A percentile compares a stretch with the other conserved stretches of the same genome.
Conservation (phyloP, 1,139 yeast species). For the Lodderomyces oxycetoniae region DNA sequence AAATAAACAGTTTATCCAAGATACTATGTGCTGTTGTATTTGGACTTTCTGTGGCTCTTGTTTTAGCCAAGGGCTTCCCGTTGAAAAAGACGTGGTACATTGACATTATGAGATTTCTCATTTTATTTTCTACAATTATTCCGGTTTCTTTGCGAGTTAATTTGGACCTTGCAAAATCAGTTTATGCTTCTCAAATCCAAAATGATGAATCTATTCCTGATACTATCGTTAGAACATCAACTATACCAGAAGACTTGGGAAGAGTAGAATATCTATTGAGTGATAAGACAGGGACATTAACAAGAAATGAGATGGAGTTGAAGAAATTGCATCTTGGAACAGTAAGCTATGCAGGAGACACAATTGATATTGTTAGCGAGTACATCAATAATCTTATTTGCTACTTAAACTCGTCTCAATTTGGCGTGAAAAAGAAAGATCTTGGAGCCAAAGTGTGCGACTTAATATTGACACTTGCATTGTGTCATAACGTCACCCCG, state of each 20-base stretch:
- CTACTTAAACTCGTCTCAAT: slow-evolving; percentile 17
- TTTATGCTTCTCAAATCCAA: slow-evolving; percentile 92
- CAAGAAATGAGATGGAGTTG: slow-evolving; percentile 97
- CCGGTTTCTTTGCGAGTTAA: slow-evolving; percentile 95
- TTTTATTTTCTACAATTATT: slow-evolving; percentile 88
- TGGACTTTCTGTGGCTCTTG: slow-evolving; percentile 68
- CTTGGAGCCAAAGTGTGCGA: slow-evolving; percentile 74
- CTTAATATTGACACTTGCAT: slow-evolving; percentile 72
- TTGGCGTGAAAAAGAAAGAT: slow-evolving; percentile 41
- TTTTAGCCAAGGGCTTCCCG: slow-evolving; percentile 74
- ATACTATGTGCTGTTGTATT: slow-evolving; percentile 86
- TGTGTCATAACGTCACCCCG: slow-evolving; percentile 90
- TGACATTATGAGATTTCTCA: slow-evolving; percentile 83
- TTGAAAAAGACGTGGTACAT: slow-evolving; percentile 69
- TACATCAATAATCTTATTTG: slow-evolving; percentile 43
- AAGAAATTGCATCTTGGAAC: slow-evolving; percentile 89
- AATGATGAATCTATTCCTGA: slow-evolving; percentile 76
- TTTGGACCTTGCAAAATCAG: slow-evolving; percentile 90
- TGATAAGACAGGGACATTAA: slow-evolving; percentile 95
- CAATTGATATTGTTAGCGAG: slow-evolving; percentile 81
- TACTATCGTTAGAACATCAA: slow-evolving; percentile 92
- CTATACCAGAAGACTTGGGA: slow-evolving; percentile 97
- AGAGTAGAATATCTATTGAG: slow-evolving; percentile 87
- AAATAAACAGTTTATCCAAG: slow-evolving; percentile 84
- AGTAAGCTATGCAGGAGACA: slow-evolving; percentile 87